Base-by-base conservation (phyloP, 768 basidiomycete genomes). In the Xerocomellus dryophilus region DNA sequence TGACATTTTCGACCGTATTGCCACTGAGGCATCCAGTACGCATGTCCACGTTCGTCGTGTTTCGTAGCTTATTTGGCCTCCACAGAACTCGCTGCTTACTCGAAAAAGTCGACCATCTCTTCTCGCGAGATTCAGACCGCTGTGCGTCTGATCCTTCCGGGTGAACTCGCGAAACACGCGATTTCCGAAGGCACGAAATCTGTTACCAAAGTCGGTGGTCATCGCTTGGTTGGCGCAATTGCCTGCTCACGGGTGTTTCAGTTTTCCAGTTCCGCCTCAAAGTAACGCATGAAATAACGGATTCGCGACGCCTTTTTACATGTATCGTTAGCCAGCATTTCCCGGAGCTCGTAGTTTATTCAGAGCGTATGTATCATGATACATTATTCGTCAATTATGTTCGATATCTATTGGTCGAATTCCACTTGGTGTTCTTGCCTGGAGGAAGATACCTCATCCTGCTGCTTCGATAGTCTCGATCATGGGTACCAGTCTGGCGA, bases 81-180 rank as follows among this genome's bases (percentile, higher is more conserved):
- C 29, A 18, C 62, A 92, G 93, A 96, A 79, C 88, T 98, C 62
- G 95, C 96, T 39, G 81, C 92, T 2, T 98, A 98, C 79, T 97
- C 95, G 61, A 96, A 97, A 80, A 96, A 96, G 75, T 97, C 96
- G 8, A 98, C 95, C 32, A 98, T 98, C 71, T 97, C 96, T 38
- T 97, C 94, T 47, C 93, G 95, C 59, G 95, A 98, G 76, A 98
- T 98, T 62, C 95, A 98, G 73, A 98, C 96, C 35, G 83, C 94
- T 41, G 97, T 98, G 49, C 90, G 96, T 59, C 84, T 98, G 51
- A 96, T 99, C 73, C 88, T 99, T 23, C 94, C 96, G 63, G 93
- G 92, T 71, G 93, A 95, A 75, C 85, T 96, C 50, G 88, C 92
- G 66, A 96, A 95, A 80, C 69, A 70, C 32, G 69, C 70, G 4